phyloP scores from a whole-genome alignment of 371 early-diverging fungal species.

The Circinella minor region DNA sequence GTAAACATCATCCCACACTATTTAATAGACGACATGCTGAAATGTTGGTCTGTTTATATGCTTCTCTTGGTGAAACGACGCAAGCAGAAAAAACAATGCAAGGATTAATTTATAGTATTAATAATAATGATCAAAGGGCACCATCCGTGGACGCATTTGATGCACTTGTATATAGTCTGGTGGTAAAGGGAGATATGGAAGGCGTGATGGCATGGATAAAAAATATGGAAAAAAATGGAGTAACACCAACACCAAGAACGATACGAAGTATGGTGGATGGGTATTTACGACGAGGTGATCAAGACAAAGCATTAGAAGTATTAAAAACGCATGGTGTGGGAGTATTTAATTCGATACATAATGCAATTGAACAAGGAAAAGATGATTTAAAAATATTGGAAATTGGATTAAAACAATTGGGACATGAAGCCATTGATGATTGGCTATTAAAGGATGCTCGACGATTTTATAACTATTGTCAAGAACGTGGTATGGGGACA shows the following conservation, averaged over 20 bases:
- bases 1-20: not conserved
- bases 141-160: slow-evolving; percentile 25
- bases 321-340: slow-evolving; percentile 17
- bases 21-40: slow-evolving; percentile 11
- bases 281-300: slow-evolving; percentile 14
- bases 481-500: slow-evolving; percentile 22
- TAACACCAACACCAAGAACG: slow-evolving; percentile 10
- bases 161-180: slow-evolving; percentile 31
- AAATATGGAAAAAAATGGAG: slow-evolving; percentile 11
- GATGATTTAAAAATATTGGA: slow-evolving; percentile 23
- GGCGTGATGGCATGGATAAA: slow-evolving; percentile 30
- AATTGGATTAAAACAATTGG: slow-evolving; percentile 25
- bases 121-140: slow-evolving; percentile 13
- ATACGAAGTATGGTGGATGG: slow-evolving; percentile 27
- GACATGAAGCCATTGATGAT: slow-evolving; percentile 17
- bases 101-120: slow-evolving; percentile 11
- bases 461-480: slow-evolving; percentile 25
- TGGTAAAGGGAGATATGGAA: slow-evolving; percentile 16
- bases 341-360: not conserved
- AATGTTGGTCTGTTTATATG: slow-evolving; percentile 15
- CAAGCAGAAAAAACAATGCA: slow-evolving; percentile 23
- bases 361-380: slow-evolving; percentile 2
- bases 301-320: slow-evolving; percentile 19
- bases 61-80: slow-evolving; percentile 16
- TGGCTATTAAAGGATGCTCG: slow-evolving; percentile 30